These are phyloP conservation scores for Alternaria viburni DNA, from an alignment of 2,329 filamentous ascomycete species.

Conservation along the genomic window DNA sequence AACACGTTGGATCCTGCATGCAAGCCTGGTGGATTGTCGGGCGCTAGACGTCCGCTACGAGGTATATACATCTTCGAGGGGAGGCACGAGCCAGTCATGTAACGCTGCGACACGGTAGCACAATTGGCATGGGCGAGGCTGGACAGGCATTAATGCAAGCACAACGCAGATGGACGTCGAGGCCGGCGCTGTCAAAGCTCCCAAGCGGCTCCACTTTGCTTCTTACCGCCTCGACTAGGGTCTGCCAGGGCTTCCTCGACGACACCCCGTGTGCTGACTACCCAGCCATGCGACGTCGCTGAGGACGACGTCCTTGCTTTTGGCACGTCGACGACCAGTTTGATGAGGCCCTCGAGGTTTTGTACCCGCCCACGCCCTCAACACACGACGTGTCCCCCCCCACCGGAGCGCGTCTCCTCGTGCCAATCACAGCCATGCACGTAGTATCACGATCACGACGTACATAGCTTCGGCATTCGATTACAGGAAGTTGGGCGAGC, in stretches of 20 bases:
- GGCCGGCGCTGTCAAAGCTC: slow-evolving; percentile 3
- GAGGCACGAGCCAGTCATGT: slow-evolving; percentile 16
- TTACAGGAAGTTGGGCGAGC: slow-evolving; percentile 1
- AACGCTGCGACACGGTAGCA: slow-evolving; percentile 5
- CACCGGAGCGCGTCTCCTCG: background rate
- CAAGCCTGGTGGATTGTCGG: slow-evolving; percentile 13
- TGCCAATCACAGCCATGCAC: slow-evolving; percentile 24
- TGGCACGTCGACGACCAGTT: background rate
- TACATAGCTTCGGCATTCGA: background rate
- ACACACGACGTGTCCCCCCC: slow-evolving; percentile 2
- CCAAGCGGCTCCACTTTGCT: slow-evolving; percentile 13
- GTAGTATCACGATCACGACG: slow-evolving; percentile 24
- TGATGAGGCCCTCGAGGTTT: background rate
- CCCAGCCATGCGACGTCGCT: background rate
- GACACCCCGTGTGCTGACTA: background rate
- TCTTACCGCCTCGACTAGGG: slow-evolving; percentile 18
- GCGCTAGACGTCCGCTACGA: slow-evolving; percentile 13
- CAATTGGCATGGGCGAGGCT: slow-evolving; percentile 2
- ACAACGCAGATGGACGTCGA: slow-evolving; percentile 8
- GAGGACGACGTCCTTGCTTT: background rate
- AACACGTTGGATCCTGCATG: slow-evolving; percentile 16
- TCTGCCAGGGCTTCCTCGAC: background rate
- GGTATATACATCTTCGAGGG: slow-evolving; percentile 4
- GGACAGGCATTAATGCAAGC: slow-evolving; percentile 15
- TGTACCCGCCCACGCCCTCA: slow-evolving; percentile 9